Evolutionary conservation across 768 basidiomycete genomes (phyloP), one percentile per base, ranked within the genome.

Genomic region (Lactarius pseudohatsudake): DNA sequence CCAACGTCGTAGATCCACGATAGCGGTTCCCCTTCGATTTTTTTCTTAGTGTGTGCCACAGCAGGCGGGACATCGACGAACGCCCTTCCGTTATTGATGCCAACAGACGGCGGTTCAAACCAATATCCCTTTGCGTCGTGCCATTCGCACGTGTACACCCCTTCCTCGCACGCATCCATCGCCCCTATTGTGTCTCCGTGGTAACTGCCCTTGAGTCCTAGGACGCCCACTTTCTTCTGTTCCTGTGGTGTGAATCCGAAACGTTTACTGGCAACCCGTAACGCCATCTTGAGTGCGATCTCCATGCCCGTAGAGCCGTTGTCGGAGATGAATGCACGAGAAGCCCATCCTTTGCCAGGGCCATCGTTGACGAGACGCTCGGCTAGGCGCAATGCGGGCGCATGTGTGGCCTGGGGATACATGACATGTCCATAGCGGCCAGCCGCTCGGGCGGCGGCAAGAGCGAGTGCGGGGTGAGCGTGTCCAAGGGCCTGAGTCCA

Each of bases 341-440:
- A 83, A 1, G 96, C 96, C 96, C 96, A 98, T 2, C 89, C 91
- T 65, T 82, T 83, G 0, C 96, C 96, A 4, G 96, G 94, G 1
- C 91, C 92, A 30, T 83, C 74, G 32, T 80, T 75, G 20, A 96
- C 76, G 26, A 98, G 81, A 22, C 85, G 84, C 73, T 98, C 96
- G 1, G 94, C 88, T 26, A 98, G 84, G 38, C 83, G 78, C 3
- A 98, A 80, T 0, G 96, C 96, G 10, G 96, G 96, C 3, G 85
- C 81, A 74, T 98, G 91, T 0, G 88, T 87, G 2, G 92, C 91
- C 69, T 90, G 86, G 10, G 96, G 96, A 75, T 95, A 98, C 81
- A 98, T 94, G 71, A 98, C 95, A 76, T 98, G 96, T 0, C 96
- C 96, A 72, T 98, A 98, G 3, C 96, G 84, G 9, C 96, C 96